A percentile compares a stretch with the other conserved stretches of the same genome.
Conservation (phyloP, 495 filamentous ascomycete species). For the Talaromyces thailandensis region DNA sequence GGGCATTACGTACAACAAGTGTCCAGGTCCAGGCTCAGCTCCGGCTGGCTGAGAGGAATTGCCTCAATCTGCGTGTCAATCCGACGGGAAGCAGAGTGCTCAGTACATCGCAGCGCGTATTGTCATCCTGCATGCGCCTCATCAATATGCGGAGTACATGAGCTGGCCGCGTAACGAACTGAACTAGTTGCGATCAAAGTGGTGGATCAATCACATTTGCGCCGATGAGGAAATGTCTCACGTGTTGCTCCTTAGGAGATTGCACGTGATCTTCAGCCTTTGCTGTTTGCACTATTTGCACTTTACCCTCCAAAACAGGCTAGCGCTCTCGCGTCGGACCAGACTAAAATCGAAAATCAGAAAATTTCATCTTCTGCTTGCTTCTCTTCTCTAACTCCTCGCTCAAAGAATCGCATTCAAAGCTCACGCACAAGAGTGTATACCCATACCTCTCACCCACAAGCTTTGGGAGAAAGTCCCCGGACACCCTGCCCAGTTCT, state of each 20-base stretch:
- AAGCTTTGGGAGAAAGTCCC: conserved; percentile 99
- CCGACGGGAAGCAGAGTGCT: too few species aligned
- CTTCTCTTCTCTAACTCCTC: conserved; percentile 52
- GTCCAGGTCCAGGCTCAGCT: background rate
- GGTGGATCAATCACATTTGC: background rate
- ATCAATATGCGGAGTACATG: background rate
- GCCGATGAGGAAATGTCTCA: background rate
- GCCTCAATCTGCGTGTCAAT: background rate
- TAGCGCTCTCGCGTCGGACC: background rate
- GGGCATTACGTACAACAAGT: background rate
- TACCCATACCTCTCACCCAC: conserved; percentile 20
- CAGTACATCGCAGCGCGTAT: too few species aligned
- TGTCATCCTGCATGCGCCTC: background rate
- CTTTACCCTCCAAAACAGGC: background rate
- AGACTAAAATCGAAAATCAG: conserved; percentile 18
- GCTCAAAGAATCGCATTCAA: conserved; percentile 99
- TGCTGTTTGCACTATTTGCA: conserved; percentile 2
- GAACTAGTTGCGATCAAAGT: background rate
- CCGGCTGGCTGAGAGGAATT: background rate
- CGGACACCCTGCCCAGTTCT: conserved; percentile 65
- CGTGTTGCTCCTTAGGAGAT: background rate
- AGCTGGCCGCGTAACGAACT: background rate
- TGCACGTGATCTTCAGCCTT: background rate
- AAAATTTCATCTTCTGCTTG: background rate
- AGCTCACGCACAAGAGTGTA: conserved; percentile 88